These are phyloP conservation scores for Phyllosticta citribraziliensis DNA, from an alignment of 2,329 filamentous ascomycete species.

Conservation along the genomic window DNA sequence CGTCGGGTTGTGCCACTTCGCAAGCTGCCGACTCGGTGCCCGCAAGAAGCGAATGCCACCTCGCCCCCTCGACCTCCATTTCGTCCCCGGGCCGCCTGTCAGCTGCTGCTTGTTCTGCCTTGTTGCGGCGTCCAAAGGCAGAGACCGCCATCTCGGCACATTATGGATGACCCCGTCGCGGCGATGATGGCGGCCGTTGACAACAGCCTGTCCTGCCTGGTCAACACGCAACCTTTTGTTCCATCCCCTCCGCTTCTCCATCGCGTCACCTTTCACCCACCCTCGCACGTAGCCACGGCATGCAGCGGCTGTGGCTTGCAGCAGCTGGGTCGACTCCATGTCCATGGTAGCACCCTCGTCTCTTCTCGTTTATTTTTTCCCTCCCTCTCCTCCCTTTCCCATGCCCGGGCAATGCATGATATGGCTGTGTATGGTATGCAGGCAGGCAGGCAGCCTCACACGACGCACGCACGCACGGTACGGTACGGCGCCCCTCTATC, in stretches of 20 bases:
- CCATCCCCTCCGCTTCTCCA: not conserved
- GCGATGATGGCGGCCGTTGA: not conserved
- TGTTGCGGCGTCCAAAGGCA: not conserved
- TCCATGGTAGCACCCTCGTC: not conserved
- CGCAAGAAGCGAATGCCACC: not conserved
- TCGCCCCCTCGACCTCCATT: not conserved
- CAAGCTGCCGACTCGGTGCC: not conserved
- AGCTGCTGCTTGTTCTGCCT: not conserved
- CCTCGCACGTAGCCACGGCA: not conserved
- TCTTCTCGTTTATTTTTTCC: not conserved
- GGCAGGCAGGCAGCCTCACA: not conserved
- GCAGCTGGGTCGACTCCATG: not conserved
- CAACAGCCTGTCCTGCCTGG: not conserved
- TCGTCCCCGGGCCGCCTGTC: not conserved
- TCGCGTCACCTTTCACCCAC: not conserved
- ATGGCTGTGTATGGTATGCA: not conserved
- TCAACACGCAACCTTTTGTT: not conserved
- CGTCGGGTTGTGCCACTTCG: not conserved
- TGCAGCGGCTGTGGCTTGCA: conserved; percentile 9
- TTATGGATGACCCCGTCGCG: not conserved
- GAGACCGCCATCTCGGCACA: not conserved
- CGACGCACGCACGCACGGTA: not conserved
- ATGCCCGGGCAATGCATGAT: not conserved
- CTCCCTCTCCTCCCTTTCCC: not conserved
- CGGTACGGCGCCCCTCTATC: not conserved